phyloP scores from a whole-genome alignment of 208 protist genomes.

The Acanthamoeba quina region DNA sequence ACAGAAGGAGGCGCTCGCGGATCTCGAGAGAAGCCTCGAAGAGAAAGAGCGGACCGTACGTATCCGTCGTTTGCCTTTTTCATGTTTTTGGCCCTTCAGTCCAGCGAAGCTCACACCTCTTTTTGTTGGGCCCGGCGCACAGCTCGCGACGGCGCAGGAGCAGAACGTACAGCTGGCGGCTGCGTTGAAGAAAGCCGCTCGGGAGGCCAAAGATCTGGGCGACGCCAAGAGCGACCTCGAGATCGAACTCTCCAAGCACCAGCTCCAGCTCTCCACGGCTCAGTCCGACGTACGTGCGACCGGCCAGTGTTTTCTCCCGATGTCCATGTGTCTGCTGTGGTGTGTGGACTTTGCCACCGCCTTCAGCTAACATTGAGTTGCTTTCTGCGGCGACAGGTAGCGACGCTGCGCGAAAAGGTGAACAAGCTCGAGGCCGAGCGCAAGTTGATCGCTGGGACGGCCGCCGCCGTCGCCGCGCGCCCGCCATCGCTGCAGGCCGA shows the following conservation, averaged over 20 bases:
- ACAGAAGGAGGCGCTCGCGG: not conserved
- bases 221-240: constrained; percentile 34
- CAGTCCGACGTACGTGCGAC: not conserved
- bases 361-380: not conserved
- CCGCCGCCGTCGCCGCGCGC: not conserved
- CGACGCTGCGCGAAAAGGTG: constrained; percentile 15
- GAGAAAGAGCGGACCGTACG: not conserved
- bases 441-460: constrained; percentile 11
- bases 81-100: not conserved
- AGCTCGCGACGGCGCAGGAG: not conserved
- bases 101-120: not conserved
- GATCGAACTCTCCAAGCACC: constrained; percentile 1
- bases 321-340: not conserved
- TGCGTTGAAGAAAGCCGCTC: not conserved
- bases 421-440: constrained; percentile 8
- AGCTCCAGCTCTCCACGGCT: constrained; percentile 4
- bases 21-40: not conserved
- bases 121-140: not conserved
- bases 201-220: constrained; percentile 8
- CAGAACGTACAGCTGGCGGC: not conserved
- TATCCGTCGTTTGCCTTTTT: not conserved
- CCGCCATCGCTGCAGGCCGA: constrained; percentile 37
- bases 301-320: not conserved
- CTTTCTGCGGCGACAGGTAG: not conserved
- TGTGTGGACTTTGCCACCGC: not conserved